Evolutionary conservation across 768 basidiomycete genomes (phyloP), one percentile per base, ranked within the genome.

Genomic region (Phanerochaete sordida): DNA sequence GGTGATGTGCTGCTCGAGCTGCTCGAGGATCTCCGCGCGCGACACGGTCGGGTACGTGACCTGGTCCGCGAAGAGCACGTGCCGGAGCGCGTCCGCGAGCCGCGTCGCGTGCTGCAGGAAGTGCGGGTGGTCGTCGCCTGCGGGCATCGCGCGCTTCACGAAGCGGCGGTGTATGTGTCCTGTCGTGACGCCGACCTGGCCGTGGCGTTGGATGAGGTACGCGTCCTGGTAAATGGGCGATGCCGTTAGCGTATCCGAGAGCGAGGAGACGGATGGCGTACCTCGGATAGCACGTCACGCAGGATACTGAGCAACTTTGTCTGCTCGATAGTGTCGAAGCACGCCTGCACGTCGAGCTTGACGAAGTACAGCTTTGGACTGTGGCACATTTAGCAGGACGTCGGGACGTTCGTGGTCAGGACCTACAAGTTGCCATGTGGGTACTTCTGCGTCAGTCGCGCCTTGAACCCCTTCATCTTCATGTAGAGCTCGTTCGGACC

Each of bases 311-410:
- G 73, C 46, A 99, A 74, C 66, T 88, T 95, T 8, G 83, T 79
- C 72, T 98, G 97, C 33, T 93, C 87, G 59, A 98, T 98, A 0
- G 91, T 93, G 73, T 99, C 97, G 77, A 98, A 99, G 66, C 95
- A 97, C 7, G 96, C 88, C 62, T 90, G 90, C 19, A 98, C 94
- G 69, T 99, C 97, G 26, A 97, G 84, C 72, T 99, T 99, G 53
- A 95, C 95, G 66, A 99, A 96, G 73, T 95, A 98, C 6, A 98
- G 73, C 63, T 86, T 86, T 0, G 95, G 93, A 37, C 95, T 96
- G 54, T 7, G 39, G 7, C 19, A 24, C 19, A 16, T 27, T 50
- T 21, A 46, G 56, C 6, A 24, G 6, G 21, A 11, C 37, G 11
- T 28, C 33, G 16, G 13, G 48, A 45, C 19, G 45, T 19, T 4